phyloP scores from a whole-genome alignment of 257 asterid species.

The Prunella vulgaris region DNA sequence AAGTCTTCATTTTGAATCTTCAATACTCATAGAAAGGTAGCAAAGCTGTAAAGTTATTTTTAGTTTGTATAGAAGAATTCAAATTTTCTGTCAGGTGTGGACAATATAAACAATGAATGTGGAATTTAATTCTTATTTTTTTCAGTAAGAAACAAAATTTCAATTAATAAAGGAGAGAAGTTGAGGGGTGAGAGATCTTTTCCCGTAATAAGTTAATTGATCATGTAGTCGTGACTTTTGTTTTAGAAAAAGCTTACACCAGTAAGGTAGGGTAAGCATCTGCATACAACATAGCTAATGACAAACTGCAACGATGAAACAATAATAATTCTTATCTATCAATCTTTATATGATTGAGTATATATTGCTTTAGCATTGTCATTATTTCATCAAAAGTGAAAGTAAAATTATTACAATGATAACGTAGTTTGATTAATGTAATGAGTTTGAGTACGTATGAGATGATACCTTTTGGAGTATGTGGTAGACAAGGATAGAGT shows the following conservation, averaged over 20 bases:
- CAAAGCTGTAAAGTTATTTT: no score
- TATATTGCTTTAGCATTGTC: not conserved
- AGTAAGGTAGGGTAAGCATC: not conserved
- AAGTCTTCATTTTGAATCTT: no score
- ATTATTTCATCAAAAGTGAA: constrained; percentile 1
- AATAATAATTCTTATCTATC: not conserved
- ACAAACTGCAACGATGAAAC: not conserved
- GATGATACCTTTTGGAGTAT: not conserved
- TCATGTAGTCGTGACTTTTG: not conserved
- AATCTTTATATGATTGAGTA: not conserved
- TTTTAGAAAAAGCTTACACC: not conserved
- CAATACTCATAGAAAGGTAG: no score
- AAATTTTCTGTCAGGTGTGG: no score
- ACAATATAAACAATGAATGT: no score
- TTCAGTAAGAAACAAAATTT: no score
- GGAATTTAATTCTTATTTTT: no score
- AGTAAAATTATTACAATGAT: not conserved
- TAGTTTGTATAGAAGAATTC: no score
- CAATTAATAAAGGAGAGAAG: no score
- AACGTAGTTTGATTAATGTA: not conserved
- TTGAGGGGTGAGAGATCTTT: no score
- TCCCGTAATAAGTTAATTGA: not conserved
- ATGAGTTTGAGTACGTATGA: not conserved
- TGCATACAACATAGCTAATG: not conserved
- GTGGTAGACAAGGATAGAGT: not conserved